A percentile compares a stretch with the other conserved stretches of the same genome.
phyloP scores from a whole-genome alignment of 495 filamentous ascomycete genomes.

The Antarctomyces pellizariae region DNA sequence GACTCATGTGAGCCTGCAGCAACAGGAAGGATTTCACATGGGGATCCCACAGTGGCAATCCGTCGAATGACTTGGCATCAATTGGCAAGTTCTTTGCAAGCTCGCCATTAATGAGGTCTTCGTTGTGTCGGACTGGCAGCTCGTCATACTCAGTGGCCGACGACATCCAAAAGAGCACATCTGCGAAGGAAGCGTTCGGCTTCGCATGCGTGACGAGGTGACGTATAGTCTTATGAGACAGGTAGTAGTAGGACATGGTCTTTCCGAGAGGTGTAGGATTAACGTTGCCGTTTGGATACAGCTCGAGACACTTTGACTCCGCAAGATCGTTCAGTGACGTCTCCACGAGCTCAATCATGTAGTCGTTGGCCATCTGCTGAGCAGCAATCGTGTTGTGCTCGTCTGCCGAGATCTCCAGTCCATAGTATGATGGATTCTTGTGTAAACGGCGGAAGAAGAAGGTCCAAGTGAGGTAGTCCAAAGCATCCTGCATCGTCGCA shows the following conservation, averaged over 20 bases:
- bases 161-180: constrained; percentile 81
- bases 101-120: constrained; percentile 92
- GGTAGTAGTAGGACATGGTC: constrained; percentile 98
- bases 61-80: constrained; percentile 34
- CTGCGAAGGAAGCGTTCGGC: constrained; percentile 53
- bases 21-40: constrained; percentile 93
- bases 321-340: constrained; percentile 59
- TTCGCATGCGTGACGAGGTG: constrained; percentile 57
- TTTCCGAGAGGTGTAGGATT: constrained; percentile 78
- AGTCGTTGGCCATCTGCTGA: constrained; percentile 67
- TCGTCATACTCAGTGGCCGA: constrained; percentile 91
- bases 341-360: constrained; percentile 78
- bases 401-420: constrained; percentile 78
- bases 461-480: constrained; percentile 97
- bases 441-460: constrained; percentile 96
- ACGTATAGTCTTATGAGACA: constrained; percentile 87
- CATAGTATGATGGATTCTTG: constrained; percentile 97
- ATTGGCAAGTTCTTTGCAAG: constrained; percentile 60
- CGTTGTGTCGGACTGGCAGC: constrained; percentile 94
- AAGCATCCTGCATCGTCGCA: constrained; percentile 78
- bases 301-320: constrained; percentile 56
- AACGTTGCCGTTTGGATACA: constrained; percentile 73
- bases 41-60: constrained; percentile 79
- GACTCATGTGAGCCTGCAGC: constrained; percentile 83
- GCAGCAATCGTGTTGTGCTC: constrained; percentile 80